Evolutionary conservation across 495 filamentous ascomycete genomes (phyloP), one percentile per base, ranked within the genome.

Genomic region (Aspergillus steynii): DNA sequence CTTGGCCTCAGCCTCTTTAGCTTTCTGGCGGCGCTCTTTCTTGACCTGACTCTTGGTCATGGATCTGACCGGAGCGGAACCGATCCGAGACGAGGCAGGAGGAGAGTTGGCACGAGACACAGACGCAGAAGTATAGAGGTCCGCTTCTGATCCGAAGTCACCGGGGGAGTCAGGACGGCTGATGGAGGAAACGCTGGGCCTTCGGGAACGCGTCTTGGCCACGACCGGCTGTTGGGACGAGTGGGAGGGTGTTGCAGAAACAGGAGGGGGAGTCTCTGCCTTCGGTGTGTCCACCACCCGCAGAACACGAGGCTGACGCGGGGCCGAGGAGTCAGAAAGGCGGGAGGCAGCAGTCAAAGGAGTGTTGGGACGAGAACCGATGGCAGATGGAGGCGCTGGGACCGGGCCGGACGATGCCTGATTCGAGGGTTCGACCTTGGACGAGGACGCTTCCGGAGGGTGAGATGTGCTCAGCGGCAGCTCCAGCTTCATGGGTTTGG

Each of bases 11-110:
- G 80, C 78, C 46, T 82, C 77, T 68, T 83, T 87, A 0, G 84
- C 84, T 53, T 84, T 82, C 65, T 85, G 82, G 65, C 83, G 77
- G 50, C 92, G 81, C 65, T 96, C 90, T 71, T 96, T 97, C 72
- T 94, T 96, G 62, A 87, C 81, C 67, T 96, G 91, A 64, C 87
- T 94, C 80, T 98, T 99, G 15, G 92, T 93, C 66, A 91, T 90
- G n/a, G 82, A 74, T 46, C 90, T 82, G 0, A 91, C 82, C 28
- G 92, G 89, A 1, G 92, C 91, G 45, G 88, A 87, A 45, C 92
- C 91, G 50, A 94, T 83, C 65, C 83, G 90, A 28, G 77, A 75
- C 2, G 84, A 80, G 0, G 90, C 88, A 7, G 90, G 92, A n/a
- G 93, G 93, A 14, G 93, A 96, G 68, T 84, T 92, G 7, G 92